Percentiles rank a stretch among this genome's conserved stretches.
phyloP scores from a whole-genome alignment of 768 basidiomycete species.

The Clitopilus hobsonii region DNA sequence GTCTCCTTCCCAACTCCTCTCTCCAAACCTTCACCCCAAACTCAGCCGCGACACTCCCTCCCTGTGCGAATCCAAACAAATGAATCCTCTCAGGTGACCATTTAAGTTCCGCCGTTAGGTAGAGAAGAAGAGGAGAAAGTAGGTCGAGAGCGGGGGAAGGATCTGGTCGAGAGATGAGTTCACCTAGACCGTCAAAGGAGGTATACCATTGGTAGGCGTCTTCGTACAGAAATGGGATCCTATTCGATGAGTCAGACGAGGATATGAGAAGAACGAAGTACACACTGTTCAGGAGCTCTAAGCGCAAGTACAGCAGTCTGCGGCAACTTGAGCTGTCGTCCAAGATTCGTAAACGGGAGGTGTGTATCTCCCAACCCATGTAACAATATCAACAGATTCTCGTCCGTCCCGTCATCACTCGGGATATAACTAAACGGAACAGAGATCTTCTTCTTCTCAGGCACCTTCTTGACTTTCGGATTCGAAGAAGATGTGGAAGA shows the following conservation, averaged over 20 bases:
- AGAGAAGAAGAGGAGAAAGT: constrained; percentile 44
- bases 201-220: constrained; percentile 83
- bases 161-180: constrained; percentile 63
- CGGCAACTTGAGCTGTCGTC: constrained; percentile 71
- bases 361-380: constrained; percentile 89
- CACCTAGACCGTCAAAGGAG: constrained; percentile 78
- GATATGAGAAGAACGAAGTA: not conserved
- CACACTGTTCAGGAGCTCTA: constrained; percentile 71
- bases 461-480: constrained; percentile 44
- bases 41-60: constrained; percentile 75
- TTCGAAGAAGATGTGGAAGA: constrained; percentile 13
- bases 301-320: constrained; percentile 85
- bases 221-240: constrained; percentile 76
- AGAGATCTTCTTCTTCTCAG: constrained; percentile 38
- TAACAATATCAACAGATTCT: constrained; percentile 78
- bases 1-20: too few species aligned
- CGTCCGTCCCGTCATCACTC: constrained; percentile 80
- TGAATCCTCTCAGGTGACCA: constrained; percentile 77
- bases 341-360: constrained; percentile 71
- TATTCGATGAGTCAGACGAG: constrained; percentile 19
- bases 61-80: constrained; percentile 85
- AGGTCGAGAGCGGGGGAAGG: constrained; percentile 64
- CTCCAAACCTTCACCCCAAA: constrained; percentile 56
- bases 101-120: constrained; percentile 53
- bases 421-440: constrained; percentile 63